phyloP scores from a whole-genome alignment of 768 basidiomycete genomes.

The Rhizopogon roseolus region DNA sequence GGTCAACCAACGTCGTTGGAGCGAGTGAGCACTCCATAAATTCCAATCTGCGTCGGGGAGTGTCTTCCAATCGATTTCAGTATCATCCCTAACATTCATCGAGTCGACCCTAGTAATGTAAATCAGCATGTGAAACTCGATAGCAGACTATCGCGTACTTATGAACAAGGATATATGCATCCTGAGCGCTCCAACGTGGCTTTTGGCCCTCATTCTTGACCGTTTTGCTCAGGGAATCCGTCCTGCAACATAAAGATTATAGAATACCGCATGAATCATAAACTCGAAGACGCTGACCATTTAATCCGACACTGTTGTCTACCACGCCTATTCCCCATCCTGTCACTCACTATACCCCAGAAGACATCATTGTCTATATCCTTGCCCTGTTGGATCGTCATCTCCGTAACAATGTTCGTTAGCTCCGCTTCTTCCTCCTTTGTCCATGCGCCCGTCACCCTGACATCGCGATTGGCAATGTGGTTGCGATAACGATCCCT shows the following conservation, averaged over 20 bases:
- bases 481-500: constrained; percentile 86
- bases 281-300: constrained; percentile 44
- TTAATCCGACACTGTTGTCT: constrained; percentile 86
- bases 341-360: constrained; percentile 73
- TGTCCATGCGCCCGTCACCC: constrained; percentile 70
- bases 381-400: constrained; percentile 70
- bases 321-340: constrained; percentile 72
- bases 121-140: neutral
- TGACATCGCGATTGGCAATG: constrained; percentile 59
- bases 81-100: constrained; percentile 70
- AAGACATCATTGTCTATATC: constrained; percentile 76
- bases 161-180: constrained; percentile 77
- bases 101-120: constrained; percentile 56
- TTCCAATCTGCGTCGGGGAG: constrained; percentile 76
- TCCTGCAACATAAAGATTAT: constrained; percentile 39
- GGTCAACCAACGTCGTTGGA: constrained; percentile 77
- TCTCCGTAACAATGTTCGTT: constrained; percentile 67
- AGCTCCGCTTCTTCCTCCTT: constrained; percentile 74
- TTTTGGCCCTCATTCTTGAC: constrained; percentile 69
- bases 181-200: constrained; percentile 70
- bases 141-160: constrained; percentile 43
- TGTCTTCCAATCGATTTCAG: constrained; percentile 82
- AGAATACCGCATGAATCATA: neutral
- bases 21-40: constrained; percentile 74
- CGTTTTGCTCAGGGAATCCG: constrained; percentile 67